Base-by-base conservation (phyloP, 2,329 filamentous ascomycete species). In the Grosmannia huntii region DNA sequence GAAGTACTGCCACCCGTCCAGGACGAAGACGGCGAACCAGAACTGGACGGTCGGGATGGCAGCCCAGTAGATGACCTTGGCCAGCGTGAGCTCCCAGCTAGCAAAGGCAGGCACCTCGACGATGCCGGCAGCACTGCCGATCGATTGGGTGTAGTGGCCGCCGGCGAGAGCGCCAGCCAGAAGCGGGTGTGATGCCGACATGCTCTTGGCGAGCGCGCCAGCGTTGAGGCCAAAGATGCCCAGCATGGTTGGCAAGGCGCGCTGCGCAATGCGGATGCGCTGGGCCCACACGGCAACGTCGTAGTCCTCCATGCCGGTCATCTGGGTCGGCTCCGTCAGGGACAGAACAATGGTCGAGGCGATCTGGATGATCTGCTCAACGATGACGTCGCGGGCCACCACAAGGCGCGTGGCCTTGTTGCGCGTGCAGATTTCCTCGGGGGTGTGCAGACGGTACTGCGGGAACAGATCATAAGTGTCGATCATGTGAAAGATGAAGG, bases 1-100 rank as follows among this genome's bases (percentile, higher is more conserved):
- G 73, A 96, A 96, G 75, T 99, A 99, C 70, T 99, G 92, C 94
- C 94, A 99, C 51, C 90, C 94, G 73, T 99, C 94, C 65, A 97
- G 81, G 63, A 95, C 77, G 63, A 82, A 74, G 60, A 92, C 80
- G 27, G 85, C 94, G 55, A 88, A 67, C 59, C 81, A 73, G 68
- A 96, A 88, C 70, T 97, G 92, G 54, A 92, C 58, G 3, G 75
- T 79, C 0, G 94, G 94, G 62, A 97, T 79, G 46, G 85, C 69
- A 62, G 84, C 73, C 78, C 88, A 87, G 75, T 97, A 97, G 63
- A 96, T 82, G 61, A 81, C 76, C 71, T 86, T 87, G 49, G 90
- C 94, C 38, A 83, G 72, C 33, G 78, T 63, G 50, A 95, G 67
- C 72, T 97, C 92, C 92, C 92, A 96, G 2, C 75, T 71, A 12